Evolutionary conservation across 169 alveolate species (phyloP).

Genomic region (Ichthyophthirius multifiliis): DNA sequence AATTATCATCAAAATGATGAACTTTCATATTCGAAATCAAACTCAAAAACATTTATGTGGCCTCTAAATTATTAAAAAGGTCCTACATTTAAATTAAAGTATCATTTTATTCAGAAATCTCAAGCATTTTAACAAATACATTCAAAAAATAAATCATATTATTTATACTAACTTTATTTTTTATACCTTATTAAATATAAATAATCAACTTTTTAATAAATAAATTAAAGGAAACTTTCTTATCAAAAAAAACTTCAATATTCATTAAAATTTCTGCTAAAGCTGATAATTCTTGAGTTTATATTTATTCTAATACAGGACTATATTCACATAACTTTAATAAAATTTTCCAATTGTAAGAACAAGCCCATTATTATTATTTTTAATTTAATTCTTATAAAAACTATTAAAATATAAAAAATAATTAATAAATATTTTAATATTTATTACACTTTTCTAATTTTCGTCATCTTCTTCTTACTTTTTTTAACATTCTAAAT

Average conservation of each 20-base stretch:
- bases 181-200: slow-evolving; percentile 22
- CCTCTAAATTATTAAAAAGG: slow-evolving; percentile 22
- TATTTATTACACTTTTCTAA: not conserved
- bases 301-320: not conserved
- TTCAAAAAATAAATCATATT: slow-evolving; percentile 21
- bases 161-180: not conserved
- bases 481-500: not conserved
- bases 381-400: not conserved
- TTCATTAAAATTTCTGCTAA: slow-evolving; percentile 14
- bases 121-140: slow-evolving; percentile 13
- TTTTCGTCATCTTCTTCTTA: not conserved
- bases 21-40: slow-evolving; percentile 19
- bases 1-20: slow-evolving; percentile 9
- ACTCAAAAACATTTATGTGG: slow-evolving; percentile 23
- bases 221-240: slow-evolving; percentile 3
- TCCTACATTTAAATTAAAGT: slow-evolving; percentile 19
- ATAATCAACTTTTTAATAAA: slow-evolving; percentile 18
- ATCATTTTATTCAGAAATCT: not conserved
- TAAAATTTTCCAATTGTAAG: slow-evolving; percentile 16
- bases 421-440: not conserved
- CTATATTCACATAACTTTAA: slow-evolving; percentile 19
- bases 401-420: not conserved
- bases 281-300: not conserved
- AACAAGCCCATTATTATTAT: not conserved
- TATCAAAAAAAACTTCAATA: slow-evolving; percentile 5